phyloP scores from a whole-genome alignment of 371 early-diverging fungal genomes.

The Mucor mucedo region DNA sequence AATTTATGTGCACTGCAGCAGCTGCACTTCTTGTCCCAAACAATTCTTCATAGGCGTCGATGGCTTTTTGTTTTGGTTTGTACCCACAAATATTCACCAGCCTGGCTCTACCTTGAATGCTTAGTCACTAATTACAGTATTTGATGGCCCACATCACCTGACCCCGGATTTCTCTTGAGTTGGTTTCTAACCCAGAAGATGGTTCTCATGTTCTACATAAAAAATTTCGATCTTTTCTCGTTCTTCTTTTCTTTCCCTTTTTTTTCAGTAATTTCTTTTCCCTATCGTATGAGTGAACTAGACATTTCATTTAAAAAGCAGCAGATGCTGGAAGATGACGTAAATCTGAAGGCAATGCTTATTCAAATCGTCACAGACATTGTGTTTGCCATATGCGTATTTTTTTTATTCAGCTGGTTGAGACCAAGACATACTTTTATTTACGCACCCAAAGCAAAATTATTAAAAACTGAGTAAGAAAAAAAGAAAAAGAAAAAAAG shows the following conservation, averaged over 20 bases:
- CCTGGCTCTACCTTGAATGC: too few relatives aligned
- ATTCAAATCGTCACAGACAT: conserved; percentile 53
- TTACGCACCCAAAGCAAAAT: conserved; percentile 47
- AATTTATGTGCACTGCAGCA: too few relatives aligned
- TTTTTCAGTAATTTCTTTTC: not conserved
- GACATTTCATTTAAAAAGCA: conserved; percentile 36
- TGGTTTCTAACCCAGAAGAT: not conserved
- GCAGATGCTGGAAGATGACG: conserved; percentile 32
- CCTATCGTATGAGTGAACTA: conserved; percentile 11
- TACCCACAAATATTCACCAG: too few relatives aligned
- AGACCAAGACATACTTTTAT: conserved; percentile 51
- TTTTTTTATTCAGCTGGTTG: conserved; percentile 45
- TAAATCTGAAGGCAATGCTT: conserved; percentile 42
- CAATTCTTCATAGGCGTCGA: too few relatives aligned
- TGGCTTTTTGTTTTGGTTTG: too few relatives aligned
- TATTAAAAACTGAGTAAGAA: conserved; percentile 46
- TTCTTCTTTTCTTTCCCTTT: not conserved
- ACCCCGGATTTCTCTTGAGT: not conserved
- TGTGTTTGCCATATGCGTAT: conserved; percentile 42
- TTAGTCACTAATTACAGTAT: too few relatives aligned
- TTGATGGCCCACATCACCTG: not conserved
- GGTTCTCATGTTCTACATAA: not conserved
- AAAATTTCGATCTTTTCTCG: not conserved
- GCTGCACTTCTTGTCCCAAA: too few relatives aligned
- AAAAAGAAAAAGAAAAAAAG: not conserved